Percentiles rank a stretch among this genome's conserved stretches.
Evolutionary conservation across 805 yeast species (phyloP).

Genomic region (Cephaloascus albidus): DNA sequence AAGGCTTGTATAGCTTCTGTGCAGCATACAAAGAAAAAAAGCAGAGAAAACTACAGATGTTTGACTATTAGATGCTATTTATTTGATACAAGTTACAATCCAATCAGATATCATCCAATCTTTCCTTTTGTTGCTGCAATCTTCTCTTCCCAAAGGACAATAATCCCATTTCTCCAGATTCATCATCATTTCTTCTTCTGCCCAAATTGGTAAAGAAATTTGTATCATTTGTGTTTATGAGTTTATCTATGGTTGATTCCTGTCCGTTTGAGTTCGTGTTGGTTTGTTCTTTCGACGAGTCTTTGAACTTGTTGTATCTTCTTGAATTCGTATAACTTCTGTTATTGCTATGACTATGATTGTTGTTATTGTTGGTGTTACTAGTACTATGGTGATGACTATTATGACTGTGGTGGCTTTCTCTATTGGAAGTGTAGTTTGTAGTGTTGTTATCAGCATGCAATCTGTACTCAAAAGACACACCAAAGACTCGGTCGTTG

Average conservation of each 20-base stretch:
- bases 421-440: constrained; percentile 3
- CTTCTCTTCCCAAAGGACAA: constrained; percentile 13
- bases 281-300: neutral
- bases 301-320: neutral
- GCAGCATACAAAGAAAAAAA: too few relatives aligned
- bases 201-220: constrained; percentile 13
- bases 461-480: constrained; percentile 35
- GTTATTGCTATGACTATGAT: neutral
- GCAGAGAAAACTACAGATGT: too few relatives aligned
- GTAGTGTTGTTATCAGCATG: constrained; percentile 22
- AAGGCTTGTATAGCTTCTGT: too few relatives aligned
- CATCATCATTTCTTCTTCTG: constrained; percentile 14
- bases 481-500: constrained; percentile 33
- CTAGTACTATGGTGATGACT: neutral
- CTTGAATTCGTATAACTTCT: constrained; percentile 1
- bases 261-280: neutral
- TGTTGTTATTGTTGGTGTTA: constrained; percentile 1
- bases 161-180: constrained; percentile 14
- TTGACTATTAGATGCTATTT: too few relatives aligned
- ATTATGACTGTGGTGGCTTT: constrained; percentile 3
- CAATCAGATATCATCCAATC: neutral
- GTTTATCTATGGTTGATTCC: neutral
- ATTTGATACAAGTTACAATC: neutral
- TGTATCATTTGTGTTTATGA: constrained; percentile 3
- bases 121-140: constrained; percentile 8